Evolutionary conservation across 495 filamentous ascomycete genomes (phyloP).

Genomic region (Penicillium cinerascens): DNA sequence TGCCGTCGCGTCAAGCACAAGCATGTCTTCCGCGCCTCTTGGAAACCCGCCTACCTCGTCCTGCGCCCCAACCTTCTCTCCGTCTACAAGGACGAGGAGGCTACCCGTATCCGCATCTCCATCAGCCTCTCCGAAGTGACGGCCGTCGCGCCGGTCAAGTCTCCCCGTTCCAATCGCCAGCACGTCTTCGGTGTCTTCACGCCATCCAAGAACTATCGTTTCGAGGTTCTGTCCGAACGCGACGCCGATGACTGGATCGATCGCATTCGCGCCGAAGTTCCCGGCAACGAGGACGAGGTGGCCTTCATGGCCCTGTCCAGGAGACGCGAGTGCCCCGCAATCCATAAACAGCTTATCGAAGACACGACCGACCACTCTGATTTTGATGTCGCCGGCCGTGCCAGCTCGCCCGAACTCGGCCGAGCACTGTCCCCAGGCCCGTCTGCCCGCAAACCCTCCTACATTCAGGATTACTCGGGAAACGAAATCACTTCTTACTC

Average conservation of each 20-base stretch:
- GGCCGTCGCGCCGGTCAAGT: conserved; percentile 81
- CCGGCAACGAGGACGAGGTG: conserved; percentile 82
- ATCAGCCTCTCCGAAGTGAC: conserved; percentile 87
- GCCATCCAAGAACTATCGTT: conserved; percentile 84
- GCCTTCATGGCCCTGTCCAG: conserved; percentile 59
- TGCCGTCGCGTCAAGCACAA: conserved; percentile 88
- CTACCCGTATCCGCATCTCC: conserved; percentile 83
- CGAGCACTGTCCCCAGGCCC: conserved; percentile 28
- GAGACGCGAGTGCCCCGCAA: conserved; percentile 33
- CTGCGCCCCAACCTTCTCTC: conserved; percentile 91
- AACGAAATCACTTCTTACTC: conserved; percentile 86
- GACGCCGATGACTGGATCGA: conserved; percentile 88
- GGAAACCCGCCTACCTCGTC: conserved; percentile 88
- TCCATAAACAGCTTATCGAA: conserved; percentile 36
- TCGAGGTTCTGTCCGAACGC: conserved; percentile 66
- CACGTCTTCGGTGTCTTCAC: conserved; percentile 94
- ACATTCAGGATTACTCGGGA: conserved; percentile 75
- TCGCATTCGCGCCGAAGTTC: conserved; percentile 72
- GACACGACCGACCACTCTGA: conserved; percentile 49
- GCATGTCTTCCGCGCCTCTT: conserved; percentile 70
- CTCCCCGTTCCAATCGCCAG: conserved; percentile 74
- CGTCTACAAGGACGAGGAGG: conserved; percentile 88
- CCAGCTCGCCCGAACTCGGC: conserved; percentile 47
- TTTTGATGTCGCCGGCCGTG: conserved; percentile 27
- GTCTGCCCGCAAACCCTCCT: conserved; percentile 38